A percentile compares a stretch with the other conserved stretches of the same genome.
Conservation (phyloP, 352 stramenopile species). For the Globisporangium abappressorium region DNA sequence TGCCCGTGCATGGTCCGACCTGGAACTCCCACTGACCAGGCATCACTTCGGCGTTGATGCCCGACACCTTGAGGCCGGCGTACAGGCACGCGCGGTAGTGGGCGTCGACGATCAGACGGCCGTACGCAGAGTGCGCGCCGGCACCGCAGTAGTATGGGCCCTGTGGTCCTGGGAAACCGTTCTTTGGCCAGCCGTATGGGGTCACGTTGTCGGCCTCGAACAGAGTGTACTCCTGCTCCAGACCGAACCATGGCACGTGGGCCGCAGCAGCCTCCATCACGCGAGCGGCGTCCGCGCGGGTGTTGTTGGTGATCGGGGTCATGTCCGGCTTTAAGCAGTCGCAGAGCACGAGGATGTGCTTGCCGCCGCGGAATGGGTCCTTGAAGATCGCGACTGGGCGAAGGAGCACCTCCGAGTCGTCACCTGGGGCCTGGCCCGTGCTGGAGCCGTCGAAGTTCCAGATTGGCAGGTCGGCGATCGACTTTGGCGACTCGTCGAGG, state of each 20-base stretch:
- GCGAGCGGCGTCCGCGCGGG: constrained; percentile 66
- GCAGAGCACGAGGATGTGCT: constrained; percentile 97
- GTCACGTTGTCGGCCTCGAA: constrained; percentile 88
- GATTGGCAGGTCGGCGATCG: constrained; percentile 85
- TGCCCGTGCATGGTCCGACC: constrained; percentile 95
- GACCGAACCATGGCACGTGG: constrained; percentile 91
- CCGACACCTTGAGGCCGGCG: constrained; percentile 94
- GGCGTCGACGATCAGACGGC: constrained; percentile 92
- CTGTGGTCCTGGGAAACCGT: constrained; percentile 86
- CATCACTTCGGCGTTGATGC: constrained; percentile 98
- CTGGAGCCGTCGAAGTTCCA: constrained; percentile 99
- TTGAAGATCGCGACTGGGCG: constrained; percentile 92
- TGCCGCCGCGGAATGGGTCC: constrained; percentile 94
- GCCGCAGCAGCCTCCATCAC: constrained; percentile 64
- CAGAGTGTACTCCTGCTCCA: constrained; percentile 97
- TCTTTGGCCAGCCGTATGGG: constrained; percentile 91
- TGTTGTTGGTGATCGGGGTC: constrained; percentile 92
- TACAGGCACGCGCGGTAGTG: constrained; percentile 96
- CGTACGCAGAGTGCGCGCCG: constrained; percentile 95
- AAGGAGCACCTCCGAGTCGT: constrained; percentile 97
- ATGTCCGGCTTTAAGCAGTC: constrained; percentile 95
- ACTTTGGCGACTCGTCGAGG: constrained; percentile 64
- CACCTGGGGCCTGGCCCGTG: constrained; percentile 95
- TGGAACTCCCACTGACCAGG: constrained; percentile 98
- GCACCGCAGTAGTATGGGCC: constrained; percentile 93